These are phyloP conservation scores for Ailanthus altissimus DNA, from an alignment of 345 rosid species.

Conservation along the genomic window DNA sequence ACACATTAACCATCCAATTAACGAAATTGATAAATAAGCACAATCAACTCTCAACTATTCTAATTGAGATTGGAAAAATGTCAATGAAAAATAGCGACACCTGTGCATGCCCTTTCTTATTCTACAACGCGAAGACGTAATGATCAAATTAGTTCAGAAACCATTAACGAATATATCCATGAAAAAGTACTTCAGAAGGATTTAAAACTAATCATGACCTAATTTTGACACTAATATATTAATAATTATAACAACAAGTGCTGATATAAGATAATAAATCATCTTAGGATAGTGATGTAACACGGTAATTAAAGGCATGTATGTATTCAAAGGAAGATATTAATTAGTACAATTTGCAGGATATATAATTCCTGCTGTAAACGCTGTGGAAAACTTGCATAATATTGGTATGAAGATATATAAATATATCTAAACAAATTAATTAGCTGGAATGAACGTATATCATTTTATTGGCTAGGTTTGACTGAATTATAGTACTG, in stretches of 20 bases:
- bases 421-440: too few species aligned
- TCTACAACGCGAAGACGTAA: background rate
- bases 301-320: too few species aligned
- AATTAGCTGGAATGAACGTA: too few species aligned
- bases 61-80: too few species aligned
- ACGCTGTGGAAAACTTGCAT: background rate
- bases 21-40: too few species aligned
- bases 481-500: too few species aligned
- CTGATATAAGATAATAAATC: background rate
- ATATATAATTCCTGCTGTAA: background rate
- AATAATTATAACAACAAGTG: background rate
- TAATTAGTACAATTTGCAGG: background rate
- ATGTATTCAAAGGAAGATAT: too few species aligned
- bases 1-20: too few species aligned
- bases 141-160: background rate
- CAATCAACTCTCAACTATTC: too few species aligned
- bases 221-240: slow-evolving; percentile 6
- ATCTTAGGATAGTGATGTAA: background rate
- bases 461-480: too few species aligned
- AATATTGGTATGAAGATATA: background rate
- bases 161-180: background rate
- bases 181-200: background rate
- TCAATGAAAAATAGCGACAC: background rate
- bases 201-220: background rate
- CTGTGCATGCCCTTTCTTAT: too few species aligned